Evolutionary conservation across 805 yeast species (phyloP).

Genomic region (Saccharomycopsis sp.): DNA sequence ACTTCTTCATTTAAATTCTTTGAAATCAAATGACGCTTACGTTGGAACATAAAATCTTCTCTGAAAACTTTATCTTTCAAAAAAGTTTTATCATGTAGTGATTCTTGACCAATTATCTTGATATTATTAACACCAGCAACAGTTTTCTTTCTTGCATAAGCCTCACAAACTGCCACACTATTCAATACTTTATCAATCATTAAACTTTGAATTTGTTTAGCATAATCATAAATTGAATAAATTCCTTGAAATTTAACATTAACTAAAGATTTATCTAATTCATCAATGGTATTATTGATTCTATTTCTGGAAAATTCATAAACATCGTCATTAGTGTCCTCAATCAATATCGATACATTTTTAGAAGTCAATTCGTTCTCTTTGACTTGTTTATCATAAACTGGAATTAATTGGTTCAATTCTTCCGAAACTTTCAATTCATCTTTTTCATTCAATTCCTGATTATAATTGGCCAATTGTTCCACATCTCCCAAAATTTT

Average conservation of each 20-base stretch:
- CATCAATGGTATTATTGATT: slow-evolving; percentile 45
- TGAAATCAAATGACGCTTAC: slow-evolving; percentile 54
- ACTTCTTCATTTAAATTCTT: slow-evolving; percentile 54
- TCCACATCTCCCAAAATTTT: slow-evolving; percentile 65
- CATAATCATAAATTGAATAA: slow-evolving; percentile 59
- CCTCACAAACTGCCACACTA: slow-evolving; percentile 60
- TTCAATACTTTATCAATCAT: slow-evolving; percentile 61
- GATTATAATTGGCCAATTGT: slow-evolving; percentile 55
- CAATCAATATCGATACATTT: slow-evolving; percentile 55
- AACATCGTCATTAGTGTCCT: slow-evolving; percentile 46
- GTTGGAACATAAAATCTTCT: slow-evolving; percentile 75
- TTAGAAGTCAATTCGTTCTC: slow-evolving; percentile 52
- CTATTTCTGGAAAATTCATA: slow-evolving; percentile 54
- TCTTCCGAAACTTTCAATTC: slow-evolving; percentile 40
- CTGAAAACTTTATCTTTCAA: slow-evolving; percentile 56
- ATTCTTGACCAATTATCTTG: slow-evolving; percentile 50
- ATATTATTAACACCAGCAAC: slow-evolving; percentile 54
- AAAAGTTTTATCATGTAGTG: slow-evolving; percentile 54
- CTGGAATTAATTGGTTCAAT: slow-evolving; percentile 55
- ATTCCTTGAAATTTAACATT: slow-evolving; percentile 53
- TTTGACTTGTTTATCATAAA: slow-evolving; percentile 45
- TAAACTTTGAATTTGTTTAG: slow-evolving; percentile 57
- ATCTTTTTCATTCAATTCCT: slow-evolving; percentile 44
- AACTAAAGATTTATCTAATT: slow-evolving; percentile 32
- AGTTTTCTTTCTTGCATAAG: slow-evolving; percentile 57